Base-by-base conservation (phyloP, 352 stramenopile species). In the Pythium pyrilobum region DNA sequence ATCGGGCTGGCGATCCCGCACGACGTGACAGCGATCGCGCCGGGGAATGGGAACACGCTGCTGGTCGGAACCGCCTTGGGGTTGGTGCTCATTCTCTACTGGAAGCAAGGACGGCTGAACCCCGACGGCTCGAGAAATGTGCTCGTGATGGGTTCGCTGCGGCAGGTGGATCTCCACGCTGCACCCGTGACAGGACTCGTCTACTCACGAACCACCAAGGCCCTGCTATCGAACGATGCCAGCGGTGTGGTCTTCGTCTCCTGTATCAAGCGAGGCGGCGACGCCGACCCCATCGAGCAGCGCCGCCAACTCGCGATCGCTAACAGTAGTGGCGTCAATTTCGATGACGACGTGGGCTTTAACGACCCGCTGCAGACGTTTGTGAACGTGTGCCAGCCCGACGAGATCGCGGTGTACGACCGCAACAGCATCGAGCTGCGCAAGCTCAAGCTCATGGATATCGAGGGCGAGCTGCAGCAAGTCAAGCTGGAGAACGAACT, bases 401-500 rank as follows among this genome's bases (percentile, higher is more conserved):
- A 85, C 33, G 79, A 89, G 43, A 39, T 87, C 7, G 74, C 69
- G 15, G 28, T 85, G 21, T 87, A 77, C 32, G 77, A 86, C 41
- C 73, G 74, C 23, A 86, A 55, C 46, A 68, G 67, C 11, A 64
- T 87, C 3, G 73, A 85, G 28, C 48, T 87, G 12, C 62, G 59
- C 12, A 68, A 72, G 16, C 54, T 91, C 0, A 76, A 71, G 40
- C 28, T 72, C 9, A 71, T 88, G 56, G 77, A 91, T 20, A 28
- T 89, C 11, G 80, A 88, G 20, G 64, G 59, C 2, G 80, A 91
- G 18, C 42, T 84, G 38, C 72, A 86, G 52, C 80, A 91, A 38
- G 58, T 85, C 20, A 83, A 79, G 31, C 65, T 87, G 9, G 77
- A 89, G 48, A 89, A 87, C 37, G 80, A 91, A 21, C 74, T 89